Evolutionary conservation across 2,329 filamentous ascomycete species (phyloP), one percentile per base, ranked within the genome.

Genomic region (Ophiostoma pallidulum): DNA sequence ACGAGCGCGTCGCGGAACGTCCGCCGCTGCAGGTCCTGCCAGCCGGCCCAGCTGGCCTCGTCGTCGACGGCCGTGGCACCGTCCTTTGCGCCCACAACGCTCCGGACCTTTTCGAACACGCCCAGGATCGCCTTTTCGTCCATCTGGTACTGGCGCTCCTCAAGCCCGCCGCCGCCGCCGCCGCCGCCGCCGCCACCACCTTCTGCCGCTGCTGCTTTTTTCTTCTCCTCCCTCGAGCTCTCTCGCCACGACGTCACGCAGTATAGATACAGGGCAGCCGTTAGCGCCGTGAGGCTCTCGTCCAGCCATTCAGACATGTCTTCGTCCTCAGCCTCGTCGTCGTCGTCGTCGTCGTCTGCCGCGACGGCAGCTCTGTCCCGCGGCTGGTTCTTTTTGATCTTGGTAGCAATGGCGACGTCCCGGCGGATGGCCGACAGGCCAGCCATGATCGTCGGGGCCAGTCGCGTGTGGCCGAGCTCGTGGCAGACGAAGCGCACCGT

Each of bases 401-500:
- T 47, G 31, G 18, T 22, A 13, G 35, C 28, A 2, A 46, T 26
- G 4, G 39, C 28, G 7, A 45, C 45, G 5, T 49, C 1, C 62
- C 60, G 10, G 71, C 56, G 45, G 41, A 78, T 72, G 16, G 68
- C 65, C 69, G 84, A 82, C 44, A 89, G 73, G 1, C 86, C 88
- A 0, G 86, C 82, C 41, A 86, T 77, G 0, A 94, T 75, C 46
- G 88, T 85, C 0, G 84, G 84, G 0, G 78, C 78, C 3, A 89
- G 73, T 4, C 69, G 71, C 7, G 75, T 72, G 1, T 80, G 77
- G 1, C 72, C 70, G 9, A 87, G 71, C 20, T 75, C 72, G 33
- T 72, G 73, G 60, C 84, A 83, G 10, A 94, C 63, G 49, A 73
- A 74, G 20, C 84, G 75, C 8, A 87, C 78, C 0, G 77, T 73